A percentile compares a stretch with the other conserved stretches of the same genome.
phyloP scores from a whole-genome alignment of 257 asterid genomes.

The Cinchona pubescens region DNA sequence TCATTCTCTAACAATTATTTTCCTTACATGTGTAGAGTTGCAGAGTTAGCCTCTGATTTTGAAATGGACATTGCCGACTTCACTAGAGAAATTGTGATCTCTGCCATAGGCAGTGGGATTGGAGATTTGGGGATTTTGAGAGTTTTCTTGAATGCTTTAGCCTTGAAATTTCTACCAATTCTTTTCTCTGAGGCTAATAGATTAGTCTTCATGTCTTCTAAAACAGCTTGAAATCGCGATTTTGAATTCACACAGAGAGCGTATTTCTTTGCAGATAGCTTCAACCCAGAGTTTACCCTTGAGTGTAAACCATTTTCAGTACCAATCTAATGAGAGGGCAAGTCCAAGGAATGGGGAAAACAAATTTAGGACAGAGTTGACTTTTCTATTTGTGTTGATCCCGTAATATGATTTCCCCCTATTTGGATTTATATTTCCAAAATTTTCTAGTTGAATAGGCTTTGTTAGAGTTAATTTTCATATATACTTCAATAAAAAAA shows the following conservation, averaged over 20 bases:
- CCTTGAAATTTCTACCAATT: slow-evolving; percentile 71
- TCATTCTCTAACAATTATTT: slow-evolving; percentile 62
- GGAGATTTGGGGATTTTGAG: slow-evolving; percentile 46
- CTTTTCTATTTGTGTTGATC: too few relatives aligned
- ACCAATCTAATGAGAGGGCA: slow-evolving; percentile 25
- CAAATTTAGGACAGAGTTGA: too few relatives aligned
- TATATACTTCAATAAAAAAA: too few relatives aligned
- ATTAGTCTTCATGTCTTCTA: slow-evolving; percentile 56
- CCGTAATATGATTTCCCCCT: too few relatives aligned
- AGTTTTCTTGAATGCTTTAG: slow-evolving; percentile 59
- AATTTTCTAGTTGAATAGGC: too few relatives aligned
- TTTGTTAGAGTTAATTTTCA: too few relatives aligned
- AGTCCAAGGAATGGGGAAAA: slow-evolving; percentile 29
- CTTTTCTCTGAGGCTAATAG: slow-evolving; percentile 62
- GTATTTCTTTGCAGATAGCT: slow-evolving; percentile 31
- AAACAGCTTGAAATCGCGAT: slow-evolving; percentile 58
- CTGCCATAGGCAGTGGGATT: slow-evolving; percentile 39
- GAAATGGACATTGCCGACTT: slow-evolving; percentile 64
- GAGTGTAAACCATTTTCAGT: slow-evolving; percentile 23
- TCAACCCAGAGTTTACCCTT: too few relatives aligned
- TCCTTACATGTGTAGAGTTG: slow-evolving; percentile 53
- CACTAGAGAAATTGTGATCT: slow-evolving; percentile 67
- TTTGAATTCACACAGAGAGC: slow-evolving; percentile 41
- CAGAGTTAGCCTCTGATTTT: slow-evolving; percentile 56
- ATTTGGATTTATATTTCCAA: too few relatives aligned